These are phyloP conservation scores for Alternaria atra DNA, from an alignment of 2,329 filamentous ascomycete genomes.

Conservation along the genomic window DNA sequence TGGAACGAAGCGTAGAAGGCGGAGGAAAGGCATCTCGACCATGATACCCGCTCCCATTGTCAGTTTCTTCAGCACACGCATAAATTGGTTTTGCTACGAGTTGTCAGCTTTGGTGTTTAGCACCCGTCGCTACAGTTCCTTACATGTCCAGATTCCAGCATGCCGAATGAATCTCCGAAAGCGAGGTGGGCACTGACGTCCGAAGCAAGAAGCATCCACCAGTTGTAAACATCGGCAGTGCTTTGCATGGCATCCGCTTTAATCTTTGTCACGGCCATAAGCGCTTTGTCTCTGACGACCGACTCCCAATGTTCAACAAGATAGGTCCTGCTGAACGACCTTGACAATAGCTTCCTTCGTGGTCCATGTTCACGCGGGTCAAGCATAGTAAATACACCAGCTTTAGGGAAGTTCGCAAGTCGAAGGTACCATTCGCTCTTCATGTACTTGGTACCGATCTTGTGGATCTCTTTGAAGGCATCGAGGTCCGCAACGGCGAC, in stretches of 20 bases:
- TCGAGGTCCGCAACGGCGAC: slow-evolving; percentile 42
- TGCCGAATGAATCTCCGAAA: slow-evolving; percentile 53
- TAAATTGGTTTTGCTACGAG: slow-evolving; percentile 45
- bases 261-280: slow-evolving; percentile 47
- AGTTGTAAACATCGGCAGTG: slow-evolving; percentile 47
- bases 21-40: slow-evolving; percentile 48
- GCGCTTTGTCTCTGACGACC: slow-evolving; percentile 44
- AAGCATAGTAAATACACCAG: slow-evolving; percentile 50
- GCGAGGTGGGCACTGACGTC: slow-evolving; percentile 50
- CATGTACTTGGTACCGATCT: slow-evolving; percentile 41
- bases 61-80: slow-evolving; percentile 48
- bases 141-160: slow-evolving; percentile 50
- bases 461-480: slow-evolving; percentile 43
- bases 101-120: background rate
- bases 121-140: background rate
- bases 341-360: slow-evolving; percentile 48
- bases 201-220: slow-evolving; percentile 52
- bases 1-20: slow-evolving; percentile 45
- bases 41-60: slow-evolving; percentile 49
- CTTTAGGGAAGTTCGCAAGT: slow-evolving; percentile 36
- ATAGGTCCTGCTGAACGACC: slow-evolving; percentile 48
- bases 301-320: slow-evolving; percentile 51
- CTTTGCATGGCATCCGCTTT: slow-evolving; percentile 32
- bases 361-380: slow-evolving; percentile 47
- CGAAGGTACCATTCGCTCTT: slow-evolving; percentile 40